Evolutionary conservation across 257 asterid genomes (phyloP), one percentile per base, ranked within the genome.

Genomic region (Lithospermum erythrorhizon): DNA sequence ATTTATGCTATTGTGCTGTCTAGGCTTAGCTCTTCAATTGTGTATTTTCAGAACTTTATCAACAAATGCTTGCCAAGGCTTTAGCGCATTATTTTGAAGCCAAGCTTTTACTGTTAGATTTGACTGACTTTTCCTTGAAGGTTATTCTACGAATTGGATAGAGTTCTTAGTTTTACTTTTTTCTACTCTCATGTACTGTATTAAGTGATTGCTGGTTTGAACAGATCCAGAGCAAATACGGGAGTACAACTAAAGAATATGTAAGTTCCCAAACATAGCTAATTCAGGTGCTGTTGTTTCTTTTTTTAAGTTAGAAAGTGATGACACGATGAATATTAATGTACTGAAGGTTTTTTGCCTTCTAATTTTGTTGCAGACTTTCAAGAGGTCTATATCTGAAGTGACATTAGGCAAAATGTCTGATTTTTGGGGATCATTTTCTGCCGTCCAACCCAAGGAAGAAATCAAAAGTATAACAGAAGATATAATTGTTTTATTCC

Each of bases 181-280:
- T 45, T 55, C 17, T 27, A 27, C 60, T 27, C 64, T 37, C 60
- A 41, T 73, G 30, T 52, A 17, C 68, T 71, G 30, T 68, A 58
- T 59, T 59, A 62, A 58, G 58, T 52, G 63, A 11, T 74, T 61
- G 37, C 55, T 72, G 30, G 41, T 61, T 59, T 64, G 24, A 59
- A 71, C 83, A 89, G 97, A 79, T 89, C 37, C 94, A 79, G 71
- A 76, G 84, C 85, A 89, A 87, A 75, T 83, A 84, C 53, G 97
- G 97, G 47, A 71, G 75, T 65, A 11, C 72, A 18, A 65, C 30
- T 54, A 84, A 69, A 66, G 79, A 78, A 68, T 24, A 84, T 59
- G 94, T 89, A 76, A 87, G 95, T 76, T 64, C 19, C 48, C 24
- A 20, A 9, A 21, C 49, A 41, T 41, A 1, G 11, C 18, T 11